These are phyloP conservation scores for Termitomyces sp. DNA, from an alignment of 768 basidiomycete species.

Conservation along the genomic window DNA sequence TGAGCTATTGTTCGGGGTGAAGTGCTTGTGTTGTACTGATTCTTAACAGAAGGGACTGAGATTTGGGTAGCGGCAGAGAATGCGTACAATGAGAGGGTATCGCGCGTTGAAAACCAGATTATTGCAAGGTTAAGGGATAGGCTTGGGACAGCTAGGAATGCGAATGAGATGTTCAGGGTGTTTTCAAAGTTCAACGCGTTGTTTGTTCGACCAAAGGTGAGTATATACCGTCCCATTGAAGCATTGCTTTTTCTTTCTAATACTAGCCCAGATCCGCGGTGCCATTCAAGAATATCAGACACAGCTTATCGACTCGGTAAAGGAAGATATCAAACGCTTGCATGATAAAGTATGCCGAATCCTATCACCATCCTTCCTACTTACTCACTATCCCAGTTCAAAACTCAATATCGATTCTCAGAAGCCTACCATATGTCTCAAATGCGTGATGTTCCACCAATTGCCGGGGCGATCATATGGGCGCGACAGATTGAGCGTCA, in stretches of 20 bases:
- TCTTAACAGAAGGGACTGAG: slow-evolving; percentile 78
- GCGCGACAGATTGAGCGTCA: slow-evolving; percentile 98
- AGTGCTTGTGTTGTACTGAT: not conserved
- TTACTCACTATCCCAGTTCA: slow-evolving; percentile 53
- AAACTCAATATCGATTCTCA: slow-evolving; percentile 91
- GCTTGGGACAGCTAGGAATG: slow-evolving; percentile 91
- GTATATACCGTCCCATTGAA: slow-evolving; percentile 7
- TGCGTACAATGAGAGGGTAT: slow-evolving; percentile 96
- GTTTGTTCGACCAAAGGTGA: slow-evolving; percentile 91
- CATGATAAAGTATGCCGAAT: slow-evolving; percentile 71
- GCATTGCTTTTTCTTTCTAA: not conserved
- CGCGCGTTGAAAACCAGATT: slow-evolving; percentile 97
- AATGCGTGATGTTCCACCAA: slow-evolving; percentile 97
- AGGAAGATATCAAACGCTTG: slow-evolving; percentile 93
- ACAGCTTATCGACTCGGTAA: slow-evolving; percentile 96
- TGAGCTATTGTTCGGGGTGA: slow-evolving; percentile 29
- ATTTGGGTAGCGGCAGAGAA: slow-evolving; percentile 98
- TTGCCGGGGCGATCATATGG: slow-evolving; percentile 98
- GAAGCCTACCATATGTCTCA: slow-evolving; percentile 98
- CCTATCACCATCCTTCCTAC: not conserved
- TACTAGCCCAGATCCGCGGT: slow-evolving; percentile 69
- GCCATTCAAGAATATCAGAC: slow-evolving; percentile 99
- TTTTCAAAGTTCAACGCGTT: slow-evolving; percentile 98
- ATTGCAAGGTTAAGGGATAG: slow-evolving; percentile 89
- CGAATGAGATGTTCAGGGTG: slow-evolving; percentile 99